These are phyloP conservation scores for Nadsonia commutata DNA, from an alignment of 1,139 yeast genomes.

Conservation along the genomic window DNA sequence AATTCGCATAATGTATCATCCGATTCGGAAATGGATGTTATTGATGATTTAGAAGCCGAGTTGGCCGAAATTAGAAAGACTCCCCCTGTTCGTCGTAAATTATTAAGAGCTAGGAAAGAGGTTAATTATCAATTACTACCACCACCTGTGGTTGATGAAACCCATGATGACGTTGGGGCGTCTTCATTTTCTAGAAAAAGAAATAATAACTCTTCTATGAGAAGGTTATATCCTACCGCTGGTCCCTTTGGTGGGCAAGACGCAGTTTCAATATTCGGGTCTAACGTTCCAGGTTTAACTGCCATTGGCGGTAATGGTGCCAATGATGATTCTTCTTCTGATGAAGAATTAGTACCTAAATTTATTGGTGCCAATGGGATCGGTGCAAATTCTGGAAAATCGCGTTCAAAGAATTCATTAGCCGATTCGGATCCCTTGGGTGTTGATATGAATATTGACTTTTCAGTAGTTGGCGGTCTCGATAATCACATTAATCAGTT, in stretches of 20 bases:
- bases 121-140: slow-evolving; percentile 83
- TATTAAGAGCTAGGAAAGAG: slow-evolving; percentile 62
- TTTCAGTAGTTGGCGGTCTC: slow-evolving; percentile 82
- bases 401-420: slow-evolving; percentile 37
- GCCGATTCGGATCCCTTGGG: slow-evolving; percentile 96
- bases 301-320: slow-evolving; percentile 9
- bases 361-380: slow-evolving; percentile 21
- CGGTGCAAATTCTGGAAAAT: slow-evolving; percentile 27
- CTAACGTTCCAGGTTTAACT: slow-evolving; percentile 40
- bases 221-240: slow-evolving; percentile 18
- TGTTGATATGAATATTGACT: slow-evolving; percentile 83
- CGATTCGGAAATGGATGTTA: slow-evolving; percentile 13
- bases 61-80: slow-evolving; percentile 38
- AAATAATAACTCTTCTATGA: slow-evolving; percentile 11
- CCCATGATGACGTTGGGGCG: slow-evolving; percentile 17
- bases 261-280: slow-evolving; percentile 96
- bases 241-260: slow-evolving; percentile 35
- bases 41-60: slow-evolving; percentile 29
- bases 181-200: slow-evolving; percentile 15
- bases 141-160: slow-evolving; percentile 40
- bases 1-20: slow-evolving; percentile 9
- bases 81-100: slow-evolving; percentile 38
- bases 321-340: slow-evolving; percentile 26
- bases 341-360: slow-evolving; percentile 15
- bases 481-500: slow-evolving; percentile 81